Percentiles rank a stretch among this genome's conserved stretches.
phyloP scores from a whole-genome alignment of 495 filamentous ascomycete species.

The Penicillium egyptiacum region DNA sequence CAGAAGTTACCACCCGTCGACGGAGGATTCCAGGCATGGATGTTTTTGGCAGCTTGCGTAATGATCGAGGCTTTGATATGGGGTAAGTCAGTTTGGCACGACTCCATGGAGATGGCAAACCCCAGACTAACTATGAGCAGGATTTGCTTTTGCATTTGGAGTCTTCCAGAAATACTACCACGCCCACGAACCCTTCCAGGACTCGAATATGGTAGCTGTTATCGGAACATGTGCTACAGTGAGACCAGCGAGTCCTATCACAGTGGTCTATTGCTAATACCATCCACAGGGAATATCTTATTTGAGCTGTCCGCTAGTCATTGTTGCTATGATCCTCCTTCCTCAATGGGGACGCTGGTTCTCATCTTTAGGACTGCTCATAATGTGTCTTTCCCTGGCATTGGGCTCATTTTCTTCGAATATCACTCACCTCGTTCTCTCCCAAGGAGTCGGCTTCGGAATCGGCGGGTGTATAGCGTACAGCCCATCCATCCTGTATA shows the following conservation, averaged over 20 bases:
- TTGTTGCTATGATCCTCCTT: slow-evolving; percentile 25
- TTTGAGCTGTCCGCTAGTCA: slow-evolving; percentile 18
- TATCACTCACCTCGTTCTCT: slow-evolving; percentile 49
- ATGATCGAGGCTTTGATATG: slow-evolving; percentile 17
- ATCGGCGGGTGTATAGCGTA: slow-evolving; percentile 50
- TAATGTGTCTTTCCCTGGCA: slow-evolving; percentile 43
- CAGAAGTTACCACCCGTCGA: slow-evolving; percentile 8
- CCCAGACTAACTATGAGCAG: slow-evolving; percentile 3
- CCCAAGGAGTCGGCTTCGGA: slow-evolving; percentile 52
- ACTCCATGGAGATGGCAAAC: not conserved
- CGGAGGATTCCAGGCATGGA: slow-evolving; percentile 14
- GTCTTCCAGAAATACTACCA: slow-evolving; percentile 36
- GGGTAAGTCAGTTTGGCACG: not conserved
- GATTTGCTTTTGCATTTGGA: slow-evolving; percentile 28
- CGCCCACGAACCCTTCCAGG: slow-evolving; percentile 24
- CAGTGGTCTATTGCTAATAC: not conserved
- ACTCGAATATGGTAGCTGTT: slow-evolving; percentile 41
- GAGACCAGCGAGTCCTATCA: slow-evolving; percentile 5
- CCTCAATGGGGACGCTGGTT: slow-evolving; percentile 19
- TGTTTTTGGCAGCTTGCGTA: slow-evolving; percentile 15
- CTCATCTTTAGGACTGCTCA: slow-evolving; percentile 21
- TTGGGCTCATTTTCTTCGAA: slow-evolving; percentile 45
- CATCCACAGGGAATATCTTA: slow-evolving; percentile 23
- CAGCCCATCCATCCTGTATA: slow-evolving; percentile 46
- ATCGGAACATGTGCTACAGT: slow-evolving; percentile 53